Evolutionary conservation across 2,329 filamentous ascomycete genomes (phyloP), one percentile per base, ranked within the genome.

Genomic region (Graphilbum fragrans): DNA sequence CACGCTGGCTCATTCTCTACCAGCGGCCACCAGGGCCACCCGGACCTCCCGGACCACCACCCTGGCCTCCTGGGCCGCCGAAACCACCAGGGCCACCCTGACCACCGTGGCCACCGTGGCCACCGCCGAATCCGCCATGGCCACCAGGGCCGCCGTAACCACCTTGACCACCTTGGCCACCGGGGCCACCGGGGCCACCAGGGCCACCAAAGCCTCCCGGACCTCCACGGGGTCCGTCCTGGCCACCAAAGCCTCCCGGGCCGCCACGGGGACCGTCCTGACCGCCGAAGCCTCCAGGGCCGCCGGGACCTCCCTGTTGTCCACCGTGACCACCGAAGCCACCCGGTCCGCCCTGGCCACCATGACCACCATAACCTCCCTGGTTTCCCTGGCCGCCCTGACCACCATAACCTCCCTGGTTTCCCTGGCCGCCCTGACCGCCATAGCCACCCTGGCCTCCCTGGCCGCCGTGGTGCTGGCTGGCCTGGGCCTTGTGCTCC

Each of bases 11-110:
- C n/a, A n/a, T n/a, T n/a, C n/a, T n/a, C n/a, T n/a, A n/a, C n/a
- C n/a, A n/a, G n/a, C n/a, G n/a, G n/a, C n/a, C n/a, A n/a, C n/a
- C n/a, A n/a, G n/a, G n/a, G n/a, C n/a, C n/a, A n/a, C n/a, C n/a
- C n/a, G n/a, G n/a, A n/a, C n/a, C n/a, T n/a, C n/a, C n/a, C n/a
- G n/a, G n/a, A n/a, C n/a, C n/a, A n/a, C n/a, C n/a, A n/a, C n/a
- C n/a, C n/a, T n/a, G 52, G 37, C 21, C 66, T 52, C 29, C 29
- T 10, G 6, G 6, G 12, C 29, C 29, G 14, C 29, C 29, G 29
- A 16, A 16, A 31, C 29, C 29, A 31, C 29, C 29, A 5, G 29
- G 29, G n/a, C 29, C 25, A n/a, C n/a, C n/a, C n/a, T n/a, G n/a
- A 12, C 25, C 25, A 27, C 25, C 25, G 29, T 10, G 29, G 29